These are phyloP conservation scores for Plasmodium blacklocki DNA, from an alignment of 169 alveolate genomes.

Conservation along the genomic window DNA sequence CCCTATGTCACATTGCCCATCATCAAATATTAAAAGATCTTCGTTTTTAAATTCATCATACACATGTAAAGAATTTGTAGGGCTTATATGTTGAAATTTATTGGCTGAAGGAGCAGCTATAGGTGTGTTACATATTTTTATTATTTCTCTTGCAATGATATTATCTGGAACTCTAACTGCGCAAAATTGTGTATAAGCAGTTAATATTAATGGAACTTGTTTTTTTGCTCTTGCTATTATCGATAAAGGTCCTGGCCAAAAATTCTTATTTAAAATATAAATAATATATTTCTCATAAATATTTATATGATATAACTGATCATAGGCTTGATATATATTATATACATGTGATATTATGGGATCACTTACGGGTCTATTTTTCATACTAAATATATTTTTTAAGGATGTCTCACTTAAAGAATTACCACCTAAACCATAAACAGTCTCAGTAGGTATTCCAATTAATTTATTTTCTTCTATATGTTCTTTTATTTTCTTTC, in stretches of 20 bases:
- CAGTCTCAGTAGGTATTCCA: slow-evolving; percentile 98
- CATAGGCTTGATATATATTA: slow-evolving; percentile 86
- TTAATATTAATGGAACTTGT: slow-evolving; percentile 85
- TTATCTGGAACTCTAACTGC: slow-evolving; percentile 95
- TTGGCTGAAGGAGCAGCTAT: slow-evolving; percentile 98
- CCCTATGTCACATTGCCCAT: slow-evolving; percentile 93
- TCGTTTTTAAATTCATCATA: slow-evolving; percentile 92
- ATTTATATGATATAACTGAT: slow-evolving; percentile 85
- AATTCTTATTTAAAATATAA: slow-evolving; percentile 83
- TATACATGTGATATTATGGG: slow-evolving; percentile 96
- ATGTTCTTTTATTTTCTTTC: slow-evolving; percentile 47
- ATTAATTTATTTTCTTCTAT: slow-evolving; percentile 89
- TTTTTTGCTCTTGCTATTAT: slow-evolving; percentile 90
- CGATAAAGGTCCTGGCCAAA: slow-evolving; percentile 98
- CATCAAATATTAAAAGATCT: slow-evolving; percentile 92
- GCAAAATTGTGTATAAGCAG: slow-evolving; percentile 91
- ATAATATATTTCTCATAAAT: slow-evolving; percentile 80
- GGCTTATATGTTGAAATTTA: slow-evolving; percentile 96
- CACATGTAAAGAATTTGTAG: slow-evolving; percentile 95
- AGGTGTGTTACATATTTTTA: slow-evolving; percentile 88
- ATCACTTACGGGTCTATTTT: slow-evolving; percentile 95
- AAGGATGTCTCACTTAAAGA: slow-evolving; percentile 92
- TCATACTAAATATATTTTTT: slow-evolving; percentile 89
- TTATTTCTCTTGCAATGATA: slow-evolving; percentile 87
- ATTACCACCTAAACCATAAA: slow-evolving; percentile 97